phyloP scores from a whole-genome alignment of 306 rosid genomes.

The Quercus parvula region DNA sequence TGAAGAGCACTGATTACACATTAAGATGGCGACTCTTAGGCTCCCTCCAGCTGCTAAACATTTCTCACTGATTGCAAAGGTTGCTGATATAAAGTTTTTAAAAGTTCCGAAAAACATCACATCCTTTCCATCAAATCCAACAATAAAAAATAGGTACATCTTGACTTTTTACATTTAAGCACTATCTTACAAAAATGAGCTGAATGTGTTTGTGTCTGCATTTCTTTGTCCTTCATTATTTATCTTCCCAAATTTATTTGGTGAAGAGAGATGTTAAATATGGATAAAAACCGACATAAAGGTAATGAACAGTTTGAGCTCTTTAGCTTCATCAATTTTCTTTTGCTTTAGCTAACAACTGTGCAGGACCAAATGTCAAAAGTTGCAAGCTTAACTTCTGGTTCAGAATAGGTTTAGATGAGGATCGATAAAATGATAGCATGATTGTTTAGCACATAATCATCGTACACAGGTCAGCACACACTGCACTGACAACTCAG shows the following conservation, averaged over 20 bases:
- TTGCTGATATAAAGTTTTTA: neutral
- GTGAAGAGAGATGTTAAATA: neutral
- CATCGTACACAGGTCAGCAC: conserved; percentile 10
- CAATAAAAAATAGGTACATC: neutral
- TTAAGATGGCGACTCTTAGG: neutral
- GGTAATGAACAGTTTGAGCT: neutral
- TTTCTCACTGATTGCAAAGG: neutral
- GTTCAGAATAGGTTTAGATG: neutral
- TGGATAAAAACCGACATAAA: neutral
- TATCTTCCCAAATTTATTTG: neutral
- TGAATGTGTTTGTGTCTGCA: neutral
- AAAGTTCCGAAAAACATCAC: neutral
- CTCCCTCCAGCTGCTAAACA: neutral
- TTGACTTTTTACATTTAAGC: too few relatives aligned
- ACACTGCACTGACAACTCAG: conserved; percentile 1
- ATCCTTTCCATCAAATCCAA: neutral
- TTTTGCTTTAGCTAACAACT: neutral
- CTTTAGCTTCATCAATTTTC: neutral
- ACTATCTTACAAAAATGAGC: neutral
- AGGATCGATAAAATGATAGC: neutral
- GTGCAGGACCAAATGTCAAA: neutral
- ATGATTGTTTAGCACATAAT: neutral
- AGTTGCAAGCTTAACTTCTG: neutral
- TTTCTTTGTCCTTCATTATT: neutral
- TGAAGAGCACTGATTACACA: neutral